A percentile compares a stretch with the other conserved stretches of the same genome.
These are phyloP conservation scores for Aspergillus glaucus DNA, from an alignment of 2,329 filamentous ascomycete species.

Conservation along the genomic window DNA sequence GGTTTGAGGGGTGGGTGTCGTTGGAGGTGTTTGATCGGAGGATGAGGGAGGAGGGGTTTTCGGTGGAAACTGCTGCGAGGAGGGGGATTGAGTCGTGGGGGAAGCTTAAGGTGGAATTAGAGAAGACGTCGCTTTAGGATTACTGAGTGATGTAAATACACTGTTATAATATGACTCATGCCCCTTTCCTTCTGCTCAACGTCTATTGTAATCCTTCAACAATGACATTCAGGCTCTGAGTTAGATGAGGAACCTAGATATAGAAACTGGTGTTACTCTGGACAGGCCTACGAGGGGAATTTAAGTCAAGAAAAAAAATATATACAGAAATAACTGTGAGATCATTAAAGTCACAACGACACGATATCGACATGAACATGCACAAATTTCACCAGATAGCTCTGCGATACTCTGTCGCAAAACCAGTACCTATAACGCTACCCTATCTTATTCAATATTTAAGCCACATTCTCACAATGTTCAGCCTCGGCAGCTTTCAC, in stretches of 20 bases:
- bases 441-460: neutral
- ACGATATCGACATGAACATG: neutral
- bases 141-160: no score
- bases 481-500: neutral
- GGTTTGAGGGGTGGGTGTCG: conserved; percentile 16
- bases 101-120: neutral
- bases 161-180: no score
- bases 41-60: conserved; percentile 9
- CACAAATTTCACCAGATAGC: neutral
- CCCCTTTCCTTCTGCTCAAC: no score
- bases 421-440: neutral
- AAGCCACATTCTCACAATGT: neutral
- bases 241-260: neutral
- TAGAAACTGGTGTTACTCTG: neutral
- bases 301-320: neutral
- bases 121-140: neutral
- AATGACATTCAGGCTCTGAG: no score
- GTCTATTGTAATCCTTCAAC: no score
- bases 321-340: neutral
- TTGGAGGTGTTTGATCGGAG: conserved; percentile 18
- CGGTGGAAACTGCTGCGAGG: conserved; percentile 2
- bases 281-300: neutral
- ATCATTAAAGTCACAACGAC: neutral
- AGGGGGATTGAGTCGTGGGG: neutral
- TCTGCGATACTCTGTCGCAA: neutral